These are phyloP conservation scores for Austroboletus niveus DNA, from an alignment of 1,284 basidiomycete species.

Conservation along the genomic window DNA sequence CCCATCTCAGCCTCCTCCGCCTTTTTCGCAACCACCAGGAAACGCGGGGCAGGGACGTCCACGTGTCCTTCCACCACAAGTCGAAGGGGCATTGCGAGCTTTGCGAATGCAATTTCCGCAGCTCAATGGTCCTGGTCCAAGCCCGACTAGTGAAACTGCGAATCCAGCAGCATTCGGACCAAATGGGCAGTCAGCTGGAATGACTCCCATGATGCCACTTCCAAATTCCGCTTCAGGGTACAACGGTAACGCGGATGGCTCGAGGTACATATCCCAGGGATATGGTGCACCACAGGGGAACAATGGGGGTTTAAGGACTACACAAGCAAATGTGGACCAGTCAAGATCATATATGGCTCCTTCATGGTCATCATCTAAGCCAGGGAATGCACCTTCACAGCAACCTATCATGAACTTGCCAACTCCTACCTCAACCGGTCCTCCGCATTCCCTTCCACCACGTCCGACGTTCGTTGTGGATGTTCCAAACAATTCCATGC, in stretches of 20 bases:
- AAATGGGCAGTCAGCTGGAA: slow-evolving; percentile 1
- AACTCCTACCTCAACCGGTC: neutral
- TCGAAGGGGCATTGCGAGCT: slow-evolving; percentile 16
- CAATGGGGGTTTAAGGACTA: neutral
- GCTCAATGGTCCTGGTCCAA: slow-evolving; percentile 3
- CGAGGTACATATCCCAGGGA: neutral
- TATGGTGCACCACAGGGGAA: slow-evolving; percentile 6
- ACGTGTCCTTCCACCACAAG: neutral
- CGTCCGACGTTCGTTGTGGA: slow-evolving; percentile 6
- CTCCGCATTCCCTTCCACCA: slow-evolving; percentile 18
- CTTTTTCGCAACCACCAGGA: neutral
- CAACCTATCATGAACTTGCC: slow-evolving; percentile 1
- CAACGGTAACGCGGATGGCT: neutral
- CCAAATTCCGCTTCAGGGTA: neutral
- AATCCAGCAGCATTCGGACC: slow-evolving; percentile 1
- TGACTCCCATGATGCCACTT: neutral
- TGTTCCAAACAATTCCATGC: slow-evolving; percentile 9
- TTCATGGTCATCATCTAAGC: slow-evolving; percentile 1
- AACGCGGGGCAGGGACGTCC: slow-evolving; percentile 4
- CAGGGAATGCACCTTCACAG: slow-evolving; percentile 5
- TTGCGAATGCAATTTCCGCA: slow-evolving; percentile 22
- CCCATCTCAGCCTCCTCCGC: neutral
- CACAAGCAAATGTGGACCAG: slow-evolving; percentile 3
- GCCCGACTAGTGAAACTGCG: neutral
- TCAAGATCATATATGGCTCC: neutral